Percentiles rank a stretch among this genome's conserved stretches.
These are phyloP conservation scores for Botrytis tulipae DNA, from an alignment of 2,329 filamentous ascomycete species.

Conservation along the genomic window DNA sequence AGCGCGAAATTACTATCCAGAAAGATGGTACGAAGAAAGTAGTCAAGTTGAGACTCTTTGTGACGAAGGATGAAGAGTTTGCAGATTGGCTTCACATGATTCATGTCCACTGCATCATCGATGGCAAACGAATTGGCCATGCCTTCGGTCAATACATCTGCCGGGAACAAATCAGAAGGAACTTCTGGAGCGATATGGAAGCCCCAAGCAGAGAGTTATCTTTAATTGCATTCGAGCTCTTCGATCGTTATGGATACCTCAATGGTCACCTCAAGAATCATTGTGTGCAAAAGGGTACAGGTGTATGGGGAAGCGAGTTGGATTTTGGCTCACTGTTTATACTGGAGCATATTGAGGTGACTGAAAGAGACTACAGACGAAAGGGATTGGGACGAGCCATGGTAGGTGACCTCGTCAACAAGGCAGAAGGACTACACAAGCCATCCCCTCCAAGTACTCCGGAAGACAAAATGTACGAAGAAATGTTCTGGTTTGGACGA, in stretches of 20 bases:
- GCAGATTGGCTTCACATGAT: constrained; percentile 26
- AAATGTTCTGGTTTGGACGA: not conserved
- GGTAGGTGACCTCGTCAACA: not conserved
- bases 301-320: constrained; percentile 37
- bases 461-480: not conserved
- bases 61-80: constrained; percentile 13
- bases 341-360: constrained; percentile 24
- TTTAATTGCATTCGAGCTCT: constrained; percentile 40
- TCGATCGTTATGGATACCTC: constrained; percentile 42
- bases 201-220: constrained; percentile 34
- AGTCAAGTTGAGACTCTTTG: constrained; percentile 2
- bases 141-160: constrained; percentile 33
- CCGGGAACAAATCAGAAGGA: constrained; percentile 30
- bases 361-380: not conserved
- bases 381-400: not conserved
- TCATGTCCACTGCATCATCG: constrained; percentile 17
- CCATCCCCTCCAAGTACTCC: no score
- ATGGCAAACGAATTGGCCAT: constrained; percentile 28
- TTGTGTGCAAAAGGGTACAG: constrained; percentile 33
- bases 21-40: not conserved
- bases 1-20: not conserved
- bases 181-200: constrained; percentile 42
- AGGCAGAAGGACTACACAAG: not conserved
- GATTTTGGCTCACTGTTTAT: constrained; percentile 36
- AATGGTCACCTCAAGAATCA: constrained; percentile 39